Percentiles rank a stretch among this genome's conserved stretches.
Conservation (phyloP, 2,329 filamentous ascomycete species). For the Talaromyces funiculosus region DNA sequence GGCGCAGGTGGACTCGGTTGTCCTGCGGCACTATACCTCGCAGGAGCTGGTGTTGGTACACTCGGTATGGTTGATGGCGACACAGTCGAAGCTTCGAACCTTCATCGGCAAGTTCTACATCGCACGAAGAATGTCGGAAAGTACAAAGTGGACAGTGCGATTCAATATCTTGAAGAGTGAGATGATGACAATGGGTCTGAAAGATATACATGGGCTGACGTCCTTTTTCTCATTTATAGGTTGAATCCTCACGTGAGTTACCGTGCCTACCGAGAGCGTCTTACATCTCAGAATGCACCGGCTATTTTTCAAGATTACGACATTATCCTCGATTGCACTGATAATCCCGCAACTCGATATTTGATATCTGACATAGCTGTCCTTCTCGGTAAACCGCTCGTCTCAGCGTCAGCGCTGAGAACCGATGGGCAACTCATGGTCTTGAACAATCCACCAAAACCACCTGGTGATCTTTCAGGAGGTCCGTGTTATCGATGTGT, state of each 20-base stretch:
- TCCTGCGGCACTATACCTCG: constrained; percentile 86
- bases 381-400: constrained; percentile 68
- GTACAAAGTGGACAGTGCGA: constrained; percentile 74
- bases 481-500: constrained; percentile 92
- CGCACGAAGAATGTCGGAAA: constrained; percentile 63
- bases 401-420: constrained; percentile 83
- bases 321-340: constrained; percentile 87
- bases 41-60: constrained; percentile 77
- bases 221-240: constrained; percentile 33
- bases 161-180: constrained; percentile 54
- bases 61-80: constrained; percentile 86
- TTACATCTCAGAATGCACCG: constrained; percentile 64
- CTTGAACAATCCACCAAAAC: constrained; percentile 70
- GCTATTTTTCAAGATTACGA: constrained; percentile 67
- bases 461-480: constrained; percentile 52
- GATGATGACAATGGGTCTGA: constrained; percentile 18
- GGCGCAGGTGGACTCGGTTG: constrained; percentile 88
- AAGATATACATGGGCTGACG: neutral
- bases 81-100: constrained; percentile 78
- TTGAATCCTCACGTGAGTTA: constrained; percentile 69
- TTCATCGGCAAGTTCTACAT: constrained; percentile 89
- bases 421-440: constrained; percentile 87
- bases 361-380: constrained; percentile 88
- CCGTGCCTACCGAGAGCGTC: constrained; percentile 55
- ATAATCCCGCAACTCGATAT: constrained; percentile 86